Evolutionary conservation across 495 filamentous ascomycete genomes (phyloP), one percentile per base, ranked within the genome.

Genomic region (Xylaria grammica): DNA sequence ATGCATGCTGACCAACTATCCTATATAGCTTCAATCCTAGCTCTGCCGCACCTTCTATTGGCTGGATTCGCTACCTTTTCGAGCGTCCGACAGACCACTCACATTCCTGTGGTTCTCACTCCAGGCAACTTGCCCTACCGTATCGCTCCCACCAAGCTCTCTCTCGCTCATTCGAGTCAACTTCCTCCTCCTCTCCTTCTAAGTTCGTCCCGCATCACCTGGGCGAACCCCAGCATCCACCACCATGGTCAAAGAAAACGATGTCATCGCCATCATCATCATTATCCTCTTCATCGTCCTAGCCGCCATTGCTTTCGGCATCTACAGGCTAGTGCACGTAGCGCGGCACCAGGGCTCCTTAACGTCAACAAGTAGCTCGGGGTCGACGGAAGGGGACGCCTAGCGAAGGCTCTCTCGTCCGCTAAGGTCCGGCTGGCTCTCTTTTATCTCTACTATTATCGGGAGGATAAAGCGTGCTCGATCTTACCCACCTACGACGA

Each of bases 201-300:
- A 36, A 22, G 10, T 38, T 45, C 53, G 20, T 17, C 52, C 3
- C 22, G n/a, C 44, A n/a, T 27, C 5, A 15, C 46, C 22, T 7
- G 51, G 27, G 29, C 45, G 19, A 65, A 45, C 27, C 27, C 42
- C 29, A 4, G 10, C 55, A 63, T 60, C 64, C 65, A 68, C 17
- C 62, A 64, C 19, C 19, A 88, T 80, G 79, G 82, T 88, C 66
- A 79, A 91, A 76, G 78, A 87, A 81, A 93, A 93, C 85, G 84
- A 91, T 78, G 84, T 88, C 72, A 90, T 93, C 76, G 90, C 90
- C 34, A 84, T 93, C 74, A 93, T 93, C 77, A 88, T 93, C 77
- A 91, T 93, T 77, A 68, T 92, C 44, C 84, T 93, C 65, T 92
- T 92, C 77, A 74, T 92, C 74, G 73, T 92, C 49, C 85, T 93